These are phyloP conservation scores for Blastobotrys robertii DNA, from an alignment of 805 yeast species.

Conservation along the genomic window DNA sequence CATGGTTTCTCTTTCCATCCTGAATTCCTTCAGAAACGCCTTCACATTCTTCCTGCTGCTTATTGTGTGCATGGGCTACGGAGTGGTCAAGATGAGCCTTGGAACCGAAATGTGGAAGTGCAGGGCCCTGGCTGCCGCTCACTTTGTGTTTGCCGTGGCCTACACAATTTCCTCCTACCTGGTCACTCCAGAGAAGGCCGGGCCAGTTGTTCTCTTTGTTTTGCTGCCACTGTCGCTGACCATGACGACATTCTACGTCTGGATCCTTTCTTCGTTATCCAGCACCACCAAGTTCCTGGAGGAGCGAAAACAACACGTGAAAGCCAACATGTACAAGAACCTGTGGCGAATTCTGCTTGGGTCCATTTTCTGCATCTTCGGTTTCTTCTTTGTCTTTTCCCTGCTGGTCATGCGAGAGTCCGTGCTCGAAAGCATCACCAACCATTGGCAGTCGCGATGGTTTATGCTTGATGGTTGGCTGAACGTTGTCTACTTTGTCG, in stretches of 20 bases:
- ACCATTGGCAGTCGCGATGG: constrained; percentile 86
- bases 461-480: constrained; percentile 94
- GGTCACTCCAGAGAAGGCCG: constrained; percentile 35
- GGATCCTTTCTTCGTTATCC: constrained; percentile 63
- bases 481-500: constrained; percentile 71
- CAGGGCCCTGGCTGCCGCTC: constrained; percentile 46
- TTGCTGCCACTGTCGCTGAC: constrained; percentile 65
- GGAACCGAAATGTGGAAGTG: constrained; percentile 71
- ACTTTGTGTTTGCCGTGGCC: constrained; percentile 44
- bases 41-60: constrained; percentile 81
- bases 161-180: constrained; percentile 48
- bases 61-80: constrained; percentile 86
- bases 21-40: constrained; percentile 74
- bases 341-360: constrained; percentile 65
- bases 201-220: constrained; percentile 44
- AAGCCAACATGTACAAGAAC: constrained; percentile 74
- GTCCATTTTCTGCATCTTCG: constrained; percentile 59
- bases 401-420: constrained; percentile 67
- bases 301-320: constrained; percentile 85
- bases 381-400: constrained; percentile 61
- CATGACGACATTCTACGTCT: constrained; percentile 61
- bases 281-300: constrained; percentile 63
- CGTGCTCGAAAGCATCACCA: constrained; percentile 65
- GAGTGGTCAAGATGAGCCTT: constrained; percentile 82
- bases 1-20: constrained; percentile 64